Evolutionary conservation across 495 filamentous ascomycete species (phyloP).

Genomic region (Massariosphaeria phaeospora): DNA sequence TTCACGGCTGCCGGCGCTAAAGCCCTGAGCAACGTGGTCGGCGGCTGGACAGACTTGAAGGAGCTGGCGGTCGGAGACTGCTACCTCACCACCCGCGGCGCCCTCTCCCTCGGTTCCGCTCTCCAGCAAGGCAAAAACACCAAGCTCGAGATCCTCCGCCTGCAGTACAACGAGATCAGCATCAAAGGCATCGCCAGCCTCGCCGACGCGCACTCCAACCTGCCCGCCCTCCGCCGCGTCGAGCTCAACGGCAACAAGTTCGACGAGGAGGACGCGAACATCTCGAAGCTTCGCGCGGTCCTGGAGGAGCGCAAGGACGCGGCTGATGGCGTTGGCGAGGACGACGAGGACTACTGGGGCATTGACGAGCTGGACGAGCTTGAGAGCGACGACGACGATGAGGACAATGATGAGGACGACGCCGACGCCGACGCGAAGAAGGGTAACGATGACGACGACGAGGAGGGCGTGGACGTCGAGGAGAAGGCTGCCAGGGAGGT

Average conservation of each 20-base stretch:
- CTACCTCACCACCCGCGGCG: constrained; percentile 73
- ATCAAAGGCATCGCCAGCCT: constrained; percentile 64
- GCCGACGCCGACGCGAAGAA: constrained; percentile 59
- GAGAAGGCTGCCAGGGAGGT: constrained; percentile 54
- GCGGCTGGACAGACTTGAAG: constrained; percentile 65
- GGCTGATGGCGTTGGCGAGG: constrained; percentile 58
- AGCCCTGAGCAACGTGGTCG: constrained; percentile 69
- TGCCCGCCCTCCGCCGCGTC: constrained; percentile 72
- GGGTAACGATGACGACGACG: constrained; percentile 53
- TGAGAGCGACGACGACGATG: constrained; percentile 59
- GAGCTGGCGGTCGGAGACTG: constrained; percentile 91
- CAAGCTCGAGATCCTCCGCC: constrained; percentile 69
- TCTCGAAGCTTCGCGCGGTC: constrained; percentile 49
- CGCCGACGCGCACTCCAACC: constrained; percentile 52
- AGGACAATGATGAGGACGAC: constrained; percentile 54
- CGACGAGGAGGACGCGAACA: constrained; percentile 69
- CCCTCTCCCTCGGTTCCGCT: constrained; percentile 64
- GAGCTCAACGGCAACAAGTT: constrained; percentile 98
- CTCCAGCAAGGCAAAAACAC: constrained; percentile 69
- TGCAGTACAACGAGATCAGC: constrained; percentile 95
- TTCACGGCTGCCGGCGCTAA: constrained; percentile 78
- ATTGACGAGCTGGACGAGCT: constrained; percentile 79
- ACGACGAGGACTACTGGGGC: constrained; percentile 64
- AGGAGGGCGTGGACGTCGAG: constrained; percentile 48
- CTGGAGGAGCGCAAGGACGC: constrained; percentile 53